Evolutionary conservation across 352 stramenopile species (phyloP), one percentile per base, ranked within the genome.

Genomic region (Phytophthora nicotianae): DNA sequence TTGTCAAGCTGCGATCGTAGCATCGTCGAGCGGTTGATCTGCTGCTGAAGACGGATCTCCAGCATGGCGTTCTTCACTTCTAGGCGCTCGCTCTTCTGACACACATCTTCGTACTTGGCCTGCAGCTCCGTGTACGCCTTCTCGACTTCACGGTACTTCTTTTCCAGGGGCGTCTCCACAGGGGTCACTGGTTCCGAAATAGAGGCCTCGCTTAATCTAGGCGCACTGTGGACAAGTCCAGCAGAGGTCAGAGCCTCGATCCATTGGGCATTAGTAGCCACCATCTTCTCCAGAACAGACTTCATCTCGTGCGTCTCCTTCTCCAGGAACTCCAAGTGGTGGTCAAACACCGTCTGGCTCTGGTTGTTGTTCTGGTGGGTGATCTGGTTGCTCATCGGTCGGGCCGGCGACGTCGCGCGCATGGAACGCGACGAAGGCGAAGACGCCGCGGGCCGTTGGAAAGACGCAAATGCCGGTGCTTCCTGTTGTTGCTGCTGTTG

Each of bases 281-380:
- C 79, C 81, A 90, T 90, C 24, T 72, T 81, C 43, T 91, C 79
- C 2, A 91, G 48, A 29, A 84, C 50, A 5, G 62, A 62, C 67
- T 84, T 89, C 81, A 91, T 91, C 24, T 88, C 79, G 20, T 67
- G 52, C 20, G 79, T 88, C 54, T 91, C 83, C 52, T 83, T 82
- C 52, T 90, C 77, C 21, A 91, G 56, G 42, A 86, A 88, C 54
- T 81, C 73, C 26, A 91, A 57, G 47, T 91, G 83, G 33, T 84
- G 70, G 54, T 91, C 83, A 17, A 89, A 77, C 46, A 80, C 45
- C n/a, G 63, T 64, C 35, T 48, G 74, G 7, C 66, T 74, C 8
- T 80, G 76, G 54, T 83, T 66, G 29, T 41, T 66, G 17, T 29
- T 82, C 33, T 47, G 41, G 37, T 63, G 32, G 26, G 38, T 70